Conservation (phyloP, 2,329 filamentous ascomycete species). For the Tricladium varicosporioides region DNA sequence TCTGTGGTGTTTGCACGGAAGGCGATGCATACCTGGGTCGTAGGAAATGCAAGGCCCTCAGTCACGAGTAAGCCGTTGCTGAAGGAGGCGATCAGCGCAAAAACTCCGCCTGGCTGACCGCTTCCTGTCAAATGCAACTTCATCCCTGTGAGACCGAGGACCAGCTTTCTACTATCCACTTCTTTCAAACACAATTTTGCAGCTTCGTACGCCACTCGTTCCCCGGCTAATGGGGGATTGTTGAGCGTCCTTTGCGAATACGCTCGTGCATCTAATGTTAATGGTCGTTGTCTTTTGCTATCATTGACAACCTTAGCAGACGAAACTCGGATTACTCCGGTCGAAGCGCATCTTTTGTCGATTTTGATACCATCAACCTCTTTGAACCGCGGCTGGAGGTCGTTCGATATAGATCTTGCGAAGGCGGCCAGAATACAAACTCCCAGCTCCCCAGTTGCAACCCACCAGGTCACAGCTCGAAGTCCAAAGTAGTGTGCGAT, state of each 20-base stretch:
- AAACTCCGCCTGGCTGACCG: neutral
- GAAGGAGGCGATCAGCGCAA: conserved; percentile 4
- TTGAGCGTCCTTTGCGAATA: conserved; percentile 2
- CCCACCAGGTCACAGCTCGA: conserved; percentile 12
- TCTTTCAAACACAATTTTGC: conserved; percentile 4
- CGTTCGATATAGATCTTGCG: conserved; percentile 10
- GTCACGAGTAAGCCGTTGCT: conserved; percentile 7
- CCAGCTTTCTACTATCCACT: neutral
- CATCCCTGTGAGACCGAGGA: conserved; percentile 7
- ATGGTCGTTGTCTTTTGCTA: neutral
- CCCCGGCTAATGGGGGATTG: conserved; percentile 1
- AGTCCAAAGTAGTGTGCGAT: conserved; percentile 13
- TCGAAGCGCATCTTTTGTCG: conserved; percentile 11
- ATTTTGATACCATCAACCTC: conserved; percentile 10
- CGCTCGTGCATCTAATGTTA: conserved; percentile 3
- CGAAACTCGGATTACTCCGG: conserved; percentile 4
- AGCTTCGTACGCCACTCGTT: conserved; percentile 7
- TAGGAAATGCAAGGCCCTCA: conserved; percentile 8
- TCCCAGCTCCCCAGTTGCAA: conserved; percentile 8
- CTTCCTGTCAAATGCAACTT: neutral
- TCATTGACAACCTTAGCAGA: neutral
- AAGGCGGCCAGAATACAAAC: conserved; percentile 12
- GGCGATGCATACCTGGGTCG: neutral
- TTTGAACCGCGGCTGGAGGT: conserved; percentile 8
- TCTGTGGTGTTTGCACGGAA: conserved; percentile 4